Base-by-base conservation (phyloP, 768 basidiomycete genomes). In the Trametes elegans region DNA sequence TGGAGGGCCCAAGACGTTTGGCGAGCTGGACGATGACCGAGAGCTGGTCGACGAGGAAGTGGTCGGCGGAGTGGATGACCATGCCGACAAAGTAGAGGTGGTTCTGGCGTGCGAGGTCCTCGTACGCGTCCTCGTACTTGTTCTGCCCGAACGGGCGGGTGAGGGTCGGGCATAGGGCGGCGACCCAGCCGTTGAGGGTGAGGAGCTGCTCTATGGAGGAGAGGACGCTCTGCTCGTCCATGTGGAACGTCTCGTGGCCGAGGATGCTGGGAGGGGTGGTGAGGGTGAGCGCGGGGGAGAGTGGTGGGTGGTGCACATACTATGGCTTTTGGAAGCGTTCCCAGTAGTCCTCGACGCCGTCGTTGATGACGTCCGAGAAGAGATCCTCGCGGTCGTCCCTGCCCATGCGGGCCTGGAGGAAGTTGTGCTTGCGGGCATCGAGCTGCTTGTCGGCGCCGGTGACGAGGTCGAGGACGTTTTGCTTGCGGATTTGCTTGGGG, bases 101-200 rank as follows among this genome's bases (percentile, higher is more conserved):
- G 62, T 91, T 86, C 49, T 88, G 81, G 29, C 79, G 79, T 23
- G 88, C 84, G 58, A 99, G 85, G 70, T 95, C 94, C 63, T 93
- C 90, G 70, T 93, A 98, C 18, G 88, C 80, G 61, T 88, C 84
- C 50, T 95, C 85, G 57, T 84, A 79, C 63, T 84, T 88, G 72
- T 94, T 91, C 67, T 95, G 88, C 5, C 91, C 92, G 64, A 99
- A 99, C 3, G 97, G 97, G n/a, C 97, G 85, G 3, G 81, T 82
- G 31, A 99, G 80, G 0, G 92, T 95, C 7, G 96, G 93, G 68
- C 96, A 99, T 26, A 92, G 83, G 3, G 93, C 93, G 23, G 94
- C 93, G 13, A 96, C 97, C 97, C 97, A 99, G 16, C 97, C 97
- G 64, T 98, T 98, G 52, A 98, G 81, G 14, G 90, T 88, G n/a